Evolutionary conservation across 495 filamentous ascomycete species (phyloP).

Genomic region (Podospora australis): DNA sequence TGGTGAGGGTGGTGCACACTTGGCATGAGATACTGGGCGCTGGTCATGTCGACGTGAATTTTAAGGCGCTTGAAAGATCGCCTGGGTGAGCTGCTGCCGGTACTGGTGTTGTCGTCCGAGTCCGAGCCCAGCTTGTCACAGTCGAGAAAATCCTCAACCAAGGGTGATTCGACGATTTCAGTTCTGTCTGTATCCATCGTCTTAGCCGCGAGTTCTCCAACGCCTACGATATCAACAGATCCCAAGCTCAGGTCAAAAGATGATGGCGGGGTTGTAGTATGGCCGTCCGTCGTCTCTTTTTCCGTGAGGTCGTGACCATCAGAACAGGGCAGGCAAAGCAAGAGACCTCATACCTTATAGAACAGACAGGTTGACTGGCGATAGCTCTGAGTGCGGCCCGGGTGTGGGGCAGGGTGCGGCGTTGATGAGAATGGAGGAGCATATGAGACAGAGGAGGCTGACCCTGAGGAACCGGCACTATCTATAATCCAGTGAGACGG

Average conservation of each 20-base stretch:
- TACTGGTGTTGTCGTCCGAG: constrained; percentile 14
- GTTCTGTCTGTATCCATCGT: constrained; percentile 20
- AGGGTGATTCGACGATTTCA: constrained; percentile 10
- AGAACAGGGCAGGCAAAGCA: background rate
- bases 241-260: background rate
- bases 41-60: constrained; percentile 27
- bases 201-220: constrained; percentile 10
- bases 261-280: background rate
- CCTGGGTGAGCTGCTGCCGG: constrained; percentile 9
- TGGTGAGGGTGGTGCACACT: constrained; percentile 19
- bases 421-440: constrained; percentile 11
- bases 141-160: constrained; percentile 18
- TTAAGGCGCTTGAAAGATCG: constrained; percentile 13
- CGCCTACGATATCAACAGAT: background rate
- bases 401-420: constrained; percentile 18
- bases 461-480: constrained; percentile 6
- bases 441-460: constrained; percentile 16
- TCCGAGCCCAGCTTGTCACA: constrained; percentile 14
- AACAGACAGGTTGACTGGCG: constrained; percentile 5
- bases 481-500: constrained; percentile 17
- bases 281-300: background rate
- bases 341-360: background rate
- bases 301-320: background rate
- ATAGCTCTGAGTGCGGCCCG: constrained; percentile 10
- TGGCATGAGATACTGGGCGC: constrained; percentile 24